phyloP scores from a whole-genome alignment of 371 early-diverging fungal species.

The Dichotomocladium elegans region DNA sequence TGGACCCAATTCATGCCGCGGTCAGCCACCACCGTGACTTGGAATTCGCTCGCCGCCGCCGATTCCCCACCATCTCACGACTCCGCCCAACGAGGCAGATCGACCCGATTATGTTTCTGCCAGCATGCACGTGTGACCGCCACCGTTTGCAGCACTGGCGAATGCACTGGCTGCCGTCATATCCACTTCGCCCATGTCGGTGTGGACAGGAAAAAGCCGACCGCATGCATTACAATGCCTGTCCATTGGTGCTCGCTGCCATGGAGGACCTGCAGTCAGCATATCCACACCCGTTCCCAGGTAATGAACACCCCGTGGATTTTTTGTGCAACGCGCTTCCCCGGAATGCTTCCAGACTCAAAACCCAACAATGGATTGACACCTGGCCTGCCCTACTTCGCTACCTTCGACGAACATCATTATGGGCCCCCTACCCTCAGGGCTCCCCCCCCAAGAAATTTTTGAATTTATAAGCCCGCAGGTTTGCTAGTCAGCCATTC shows the following conservation, averaged over 20 bases:
- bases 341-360: too few relatives aligned
- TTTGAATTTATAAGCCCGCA: too few relatives aligned
- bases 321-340: too few relatives aligned
- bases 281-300: background rate
- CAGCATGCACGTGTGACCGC: background rate
- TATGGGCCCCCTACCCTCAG: too few relatives aligned
- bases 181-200: background rate
- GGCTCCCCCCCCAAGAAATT: too few relatives aligned
- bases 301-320: too few relatives aligned
- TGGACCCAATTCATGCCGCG: background rate
- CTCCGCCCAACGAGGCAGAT: background rate
- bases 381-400: too few relatives aligned
- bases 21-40: background rate
- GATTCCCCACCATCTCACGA: background rate
- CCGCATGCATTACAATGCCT: background rate
- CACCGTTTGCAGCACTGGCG: constrained; percentile 4
- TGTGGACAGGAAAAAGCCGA: background rate
- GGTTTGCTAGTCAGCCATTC: too few relatives aligned
- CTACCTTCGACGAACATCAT: too few relatives aligned
- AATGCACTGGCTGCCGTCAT: constrained; percentile 2
- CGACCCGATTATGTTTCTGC: background rate
- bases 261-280: background rate
- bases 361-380: too few relatives aligned
- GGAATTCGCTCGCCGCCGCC: background rate
- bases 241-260: background rate